A percentile compares a stretch with the other conserved stretches of the same genome.
Conservation (phyloP, 1,284 basidiomycete genomes). For the Lignosus rhinocerotis region DNA sequence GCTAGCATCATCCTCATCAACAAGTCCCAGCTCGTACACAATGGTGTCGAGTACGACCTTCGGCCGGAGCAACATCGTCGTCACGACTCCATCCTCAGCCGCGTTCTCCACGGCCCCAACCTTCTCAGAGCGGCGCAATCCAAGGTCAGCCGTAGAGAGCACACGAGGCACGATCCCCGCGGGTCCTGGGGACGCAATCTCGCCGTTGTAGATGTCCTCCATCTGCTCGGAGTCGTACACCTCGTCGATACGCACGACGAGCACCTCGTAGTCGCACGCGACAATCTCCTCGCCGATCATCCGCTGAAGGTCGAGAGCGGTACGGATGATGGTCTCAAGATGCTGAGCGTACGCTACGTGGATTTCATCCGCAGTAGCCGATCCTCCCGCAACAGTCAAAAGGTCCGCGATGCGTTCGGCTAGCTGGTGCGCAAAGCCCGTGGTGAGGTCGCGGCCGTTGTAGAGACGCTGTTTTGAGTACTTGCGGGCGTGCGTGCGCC, state of each 20-base stretch:
- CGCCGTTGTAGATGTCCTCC: constrained; percentile 43
- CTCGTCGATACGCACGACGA: constrained; percentile 37
- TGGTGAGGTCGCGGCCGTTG: constrained; percentile 25
- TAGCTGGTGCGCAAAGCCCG: constrained; percentile 25
- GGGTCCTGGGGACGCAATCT: constrained; percentile 10
- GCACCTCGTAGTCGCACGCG: constrained; percentile 46
- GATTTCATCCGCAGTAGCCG: constrained; percentile 6
- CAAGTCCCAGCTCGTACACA: constrained; percentile 24
- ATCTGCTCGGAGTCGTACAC: constrained; percentile 43
- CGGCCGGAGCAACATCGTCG: constrained; percentile 36
- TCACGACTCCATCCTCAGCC: constrained; percentile 20
- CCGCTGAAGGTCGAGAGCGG: constrained; percentile 46
- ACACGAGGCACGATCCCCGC: constrained; percentile 26
- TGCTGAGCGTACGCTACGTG: constrained; percentile 9
- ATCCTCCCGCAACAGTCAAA: constrained; percentile 21
- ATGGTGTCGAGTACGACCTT: constrained; percentile 37
- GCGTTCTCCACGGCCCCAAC: constrained; percentile 19
- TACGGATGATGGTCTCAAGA: constrained; percentile 22
- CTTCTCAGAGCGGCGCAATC: constrained; percentile 32
- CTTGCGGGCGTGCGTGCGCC: constrained; percentile 26
- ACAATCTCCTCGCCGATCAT: constrained; percentile 53
- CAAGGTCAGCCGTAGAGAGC: constrained; percentile 41
- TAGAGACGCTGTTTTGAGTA: constrained; percentile 28
- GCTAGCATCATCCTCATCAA: constrained; percentile 24
- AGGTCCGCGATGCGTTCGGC: constrained; percentile 25